These are phyloP conservation scores for Peronospora destructor DNA, from an alignment of 352 stramenopile genomes.

Conservation along the genomic window DNA sequence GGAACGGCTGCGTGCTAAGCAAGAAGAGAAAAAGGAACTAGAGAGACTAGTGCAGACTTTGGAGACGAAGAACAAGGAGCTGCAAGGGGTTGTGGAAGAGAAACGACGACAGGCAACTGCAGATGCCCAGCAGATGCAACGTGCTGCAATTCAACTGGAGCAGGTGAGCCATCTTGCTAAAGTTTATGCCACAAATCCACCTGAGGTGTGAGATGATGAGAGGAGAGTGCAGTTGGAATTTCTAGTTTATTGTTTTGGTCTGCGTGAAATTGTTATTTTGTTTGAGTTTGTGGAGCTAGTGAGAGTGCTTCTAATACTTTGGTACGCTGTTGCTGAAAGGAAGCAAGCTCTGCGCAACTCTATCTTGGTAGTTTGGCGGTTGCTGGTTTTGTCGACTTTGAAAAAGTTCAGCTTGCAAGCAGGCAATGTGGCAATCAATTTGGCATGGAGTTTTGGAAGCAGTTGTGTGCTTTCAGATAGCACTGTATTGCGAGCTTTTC, in stretches of 20 bases:
- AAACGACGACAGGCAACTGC: constrained; percentile 38
- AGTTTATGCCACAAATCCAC: constrained; percentile 30
- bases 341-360: constrained; percentile 60
- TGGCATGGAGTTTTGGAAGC: too few species aligned
- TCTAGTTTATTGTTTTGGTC: constrained; percentile 18
- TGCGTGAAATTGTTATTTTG: constrained; percentile 1
- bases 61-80: constrained; percentile 36
- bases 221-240: constrained; percentile 4
- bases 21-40: constrained; percentile 44
- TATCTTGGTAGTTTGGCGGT: constrained; percentile 28
- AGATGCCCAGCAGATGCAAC: constrained; percentile 41
- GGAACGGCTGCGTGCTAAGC: constrained; percentile 44
- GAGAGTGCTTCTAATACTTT: constrained; percentile 48
- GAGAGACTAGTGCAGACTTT: constrained; percentile 34
- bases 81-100: constrained; percentile 35
- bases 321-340: constrained; percentile 52
- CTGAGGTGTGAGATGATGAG: constrained; percentile 9
- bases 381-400: constrained; percentile 28
- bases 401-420: not conserved
- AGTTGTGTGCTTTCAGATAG: too few species aligned
- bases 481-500: too few species aligned
- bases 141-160: constrained; percentile 28
- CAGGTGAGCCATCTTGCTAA: constrained; percentile 32
- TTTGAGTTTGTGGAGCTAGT: constrained; percentile 10
- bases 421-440: constrained; percentile 23